These are phyloP conservation scores for Mucor saturninus DNA, from an alignment of 371 early-diverging fungal genomes.

Conservation along the genomic window DNA sequence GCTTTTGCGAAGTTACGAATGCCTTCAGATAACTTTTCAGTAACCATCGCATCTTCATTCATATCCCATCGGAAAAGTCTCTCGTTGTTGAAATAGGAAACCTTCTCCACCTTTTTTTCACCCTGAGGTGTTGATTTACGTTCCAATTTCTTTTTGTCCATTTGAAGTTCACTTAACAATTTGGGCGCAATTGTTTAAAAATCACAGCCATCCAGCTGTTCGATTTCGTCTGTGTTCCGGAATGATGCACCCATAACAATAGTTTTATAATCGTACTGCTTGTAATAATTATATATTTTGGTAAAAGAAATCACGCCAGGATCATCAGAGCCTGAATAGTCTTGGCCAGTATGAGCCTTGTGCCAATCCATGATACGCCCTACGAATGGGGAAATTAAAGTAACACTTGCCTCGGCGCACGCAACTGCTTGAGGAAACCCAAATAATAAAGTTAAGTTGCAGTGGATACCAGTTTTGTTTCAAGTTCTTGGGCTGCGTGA, in stretches of 20 bases:
- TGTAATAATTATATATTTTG: conserved; percentile 98
- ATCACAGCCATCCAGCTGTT: conserved; percentile 96
- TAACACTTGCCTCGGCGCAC: conserved; percentile 95
- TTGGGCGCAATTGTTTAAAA: conserved; percentile 94
- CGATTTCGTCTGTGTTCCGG: conserved; percentile 95
- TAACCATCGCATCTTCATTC: conserved; percentile 98
- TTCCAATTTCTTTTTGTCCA: conserved; percentile 63
- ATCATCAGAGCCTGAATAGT: conserved; percentile 75
- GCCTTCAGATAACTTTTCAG: conserved; percentile 95
- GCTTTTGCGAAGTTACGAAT: conserved; percentile 95
- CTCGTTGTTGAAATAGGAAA: conserved; percentile 78
- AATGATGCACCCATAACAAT: conserved; percentile 99
- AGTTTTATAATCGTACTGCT: conserved; percentile 94
- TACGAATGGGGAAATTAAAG: conserved; percentile 97
- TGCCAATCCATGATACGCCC: conserved; percentile 98
- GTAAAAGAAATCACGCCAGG: conserved; percentile 93
- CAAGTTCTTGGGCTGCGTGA: conserved; percentile 94
- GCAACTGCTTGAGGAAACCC: conserved; percentile 89
- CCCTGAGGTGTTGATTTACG: conserved; percentile 74
- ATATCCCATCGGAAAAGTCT: conserved; percentile 92
- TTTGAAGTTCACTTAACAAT: conserved; percentile 79
- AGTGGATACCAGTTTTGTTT: conserved; percentile 90
- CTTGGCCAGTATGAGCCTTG: conserved; percentile 84
- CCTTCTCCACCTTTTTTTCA: conserved; percentile 64
- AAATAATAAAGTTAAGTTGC: conserved; percentile 97